Evolutionary conservation across 257 asterid genomes (phyloP).

Genomic region (Scutellaria minor): DNA sequence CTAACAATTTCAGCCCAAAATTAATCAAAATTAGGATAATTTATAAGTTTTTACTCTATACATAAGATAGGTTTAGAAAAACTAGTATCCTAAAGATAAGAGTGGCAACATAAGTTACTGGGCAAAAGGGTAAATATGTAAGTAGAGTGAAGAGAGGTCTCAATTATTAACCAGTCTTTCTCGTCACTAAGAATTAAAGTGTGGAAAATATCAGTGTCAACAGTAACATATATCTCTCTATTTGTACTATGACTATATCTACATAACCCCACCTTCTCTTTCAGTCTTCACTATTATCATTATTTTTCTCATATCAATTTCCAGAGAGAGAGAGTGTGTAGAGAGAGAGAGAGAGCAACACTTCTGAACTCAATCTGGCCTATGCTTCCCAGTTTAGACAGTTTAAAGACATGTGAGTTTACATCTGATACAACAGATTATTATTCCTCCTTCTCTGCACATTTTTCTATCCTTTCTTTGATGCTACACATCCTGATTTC

Average conservation of each 20-base stretch:
- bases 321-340: background rate
- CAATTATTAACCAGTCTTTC: constrained; percentile 50
- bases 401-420: constrained; percentile 41
- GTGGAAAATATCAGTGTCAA: constrained; percentile 38
- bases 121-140: no score
- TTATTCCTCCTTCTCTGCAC: background rate
- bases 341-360: constrained; percentile 48
- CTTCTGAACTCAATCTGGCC: background rate
- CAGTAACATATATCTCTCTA: background rate
- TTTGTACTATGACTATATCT: constrained; percentile 36
- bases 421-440: no score
- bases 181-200: constrained; percentile 4
- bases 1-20: no score
- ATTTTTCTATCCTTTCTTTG: constrained; percentile 38
- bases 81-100: no score
- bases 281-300: constrained; percentile 16
- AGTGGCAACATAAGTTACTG: no score
- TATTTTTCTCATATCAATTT: no score
- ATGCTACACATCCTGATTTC: constrained; percentile 38
- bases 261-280: constrained; percentile 40
- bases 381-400: constrained; percentile 29
- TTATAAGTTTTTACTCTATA: no score
- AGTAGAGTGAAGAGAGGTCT: constrained; percentile 12
- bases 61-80: no score
- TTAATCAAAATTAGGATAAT: no score